Evolutionary conservation across 805 yeast species (phyloP).

Genomic region (Nakazawaea molendinolei): DNA sequence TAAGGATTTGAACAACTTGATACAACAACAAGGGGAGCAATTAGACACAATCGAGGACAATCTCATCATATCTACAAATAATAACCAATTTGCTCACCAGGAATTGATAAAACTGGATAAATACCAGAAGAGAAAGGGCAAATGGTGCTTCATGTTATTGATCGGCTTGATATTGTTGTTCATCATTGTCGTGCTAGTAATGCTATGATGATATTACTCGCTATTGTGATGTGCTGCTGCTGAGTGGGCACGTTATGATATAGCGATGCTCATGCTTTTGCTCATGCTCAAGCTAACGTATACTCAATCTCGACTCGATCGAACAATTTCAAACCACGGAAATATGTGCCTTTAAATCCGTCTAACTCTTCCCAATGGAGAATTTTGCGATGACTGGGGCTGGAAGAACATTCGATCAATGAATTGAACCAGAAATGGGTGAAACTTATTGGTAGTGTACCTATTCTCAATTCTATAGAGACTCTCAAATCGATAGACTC

Average conservation of each 20-base stretch:
- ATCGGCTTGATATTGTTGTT: conserved; percentile 51
- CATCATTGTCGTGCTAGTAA: conserved; percentile 34
- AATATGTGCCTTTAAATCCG: conserved; percentile 58
- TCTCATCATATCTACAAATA: conserved; percentile 52
- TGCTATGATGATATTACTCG: conserved; percentile 5
- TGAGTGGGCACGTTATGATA: too few relatives aligned
- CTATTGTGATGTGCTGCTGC: conserved; percentile 1
- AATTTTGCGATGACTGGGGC: neutral
- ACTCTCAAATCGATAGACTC: conserved; percentile 3
- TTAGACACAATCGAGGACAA: conserved; percentile 82
- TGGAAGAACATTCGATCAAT: neutral
- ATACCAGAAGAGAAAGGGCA: conserved; percentile 61
- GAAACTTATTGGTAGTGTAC: neutral
- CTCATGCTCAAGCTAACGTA: too few relatives aligned
- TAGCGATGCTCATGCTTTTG: too few relatives aligned
- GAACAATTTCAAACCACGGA: conserved; percentile 46
- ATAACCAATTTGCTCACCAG: conserved; percentile 62
- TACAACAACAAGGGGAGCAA: conserved; percentile 79
- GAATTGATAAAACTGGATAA: conserved; percentile 72
- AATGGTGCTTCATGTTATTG: conserved; percentile 67
- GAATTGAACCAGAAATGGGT: conserved; percentile 7
- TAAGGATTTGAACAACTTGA: conserved; percentile 71
- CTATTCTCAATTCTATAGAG: too few relatives aligned
- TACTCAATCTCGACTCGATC: conserved; percentile 36
- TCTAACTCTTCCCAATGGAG: conserved; percentile 49